Conservation (phyloP, 257 asterid species). For the Solanum chmielewskii region DNA sequence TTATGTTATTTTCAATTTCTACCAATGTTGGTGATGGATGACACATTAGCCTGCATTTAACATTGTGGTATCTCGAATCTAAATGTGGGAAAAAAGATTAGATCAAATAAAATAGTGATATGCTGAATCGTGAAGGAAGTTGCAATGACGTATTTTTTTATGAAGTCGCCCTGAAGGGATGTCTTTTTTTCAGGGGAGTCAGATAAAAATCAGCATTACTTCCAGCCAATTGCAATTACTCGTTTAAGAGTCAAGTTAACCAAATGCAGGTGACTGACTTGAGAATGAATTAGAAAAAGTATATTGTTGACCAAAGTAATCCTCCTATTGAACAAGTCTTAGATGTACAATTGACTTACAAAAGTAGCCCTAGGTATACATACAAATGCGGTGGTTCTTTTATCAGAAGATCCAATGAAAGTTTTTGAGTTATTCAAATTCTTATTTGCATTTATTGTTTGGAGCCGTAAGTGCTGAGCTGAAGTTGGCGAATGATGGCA, state of each 20-base stretch:
- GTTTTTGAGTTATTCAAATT: background rate
- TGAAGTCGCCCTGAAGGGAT: background rate
- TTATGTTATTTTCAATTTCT: background rate
- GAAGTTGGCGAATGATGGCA: background rate
- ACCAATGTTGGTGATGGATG: background rate
- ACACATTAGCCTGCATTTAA: background rate
- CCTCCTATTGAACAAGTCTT: background rate
- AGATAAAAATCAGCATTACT: background rate
- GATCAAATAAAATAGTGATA: background rate
- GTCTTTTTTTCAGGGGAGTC: background rate
- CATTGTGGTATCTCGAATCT: background rate
- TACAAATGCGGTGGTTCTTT: background rate
- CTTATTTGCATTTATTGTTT: background rate
- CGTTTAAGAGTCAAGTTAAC: background rate
- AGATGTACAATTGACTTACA: background rate
- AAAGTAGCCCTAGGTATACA: background rate
- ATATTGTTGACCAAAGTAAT: background rate
- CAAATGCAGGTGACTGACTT: background rate
- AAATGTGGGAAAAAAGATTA: background rate
- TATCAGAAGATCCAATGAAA: background rate
- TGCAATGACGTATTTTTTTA: background rate
- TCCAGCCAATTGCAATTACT: background rate
- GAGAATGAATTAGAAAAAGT: background rate
- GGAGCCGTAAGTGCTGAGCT: background rate
- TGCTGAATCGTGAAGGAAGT: background rate